phyloP scores from a whole-genome alignment of 306 rosid genomes.

The Hylodesmum podocarpum region DNA sequence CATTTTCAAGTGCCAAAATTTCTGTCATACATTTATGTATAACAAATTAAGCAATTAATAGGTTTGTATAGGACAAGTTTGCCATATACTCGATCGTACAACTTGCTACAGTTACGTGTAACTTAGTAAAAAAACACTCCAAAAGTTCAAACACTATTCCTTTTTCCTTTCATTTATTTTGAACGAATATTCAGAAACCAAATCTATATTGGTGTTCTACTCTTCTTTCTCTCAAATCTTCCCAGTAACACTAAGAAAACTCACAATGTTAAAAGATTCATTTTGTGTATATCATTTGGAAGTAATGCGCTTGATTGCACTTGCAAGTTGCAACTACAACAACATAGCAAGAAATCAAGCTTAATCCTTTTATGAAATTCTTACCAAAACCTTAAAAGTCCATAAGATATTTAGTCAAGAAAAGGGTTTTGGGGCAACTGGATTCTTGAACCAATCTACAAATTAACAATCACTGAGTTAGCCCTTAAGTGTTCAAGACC shows the following conservation, averaged over 20 bases:
- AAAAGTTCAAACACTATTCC: neutral
- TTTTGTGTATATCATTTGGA: neutral
- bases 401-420: neutral
- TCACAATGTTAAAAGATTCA: neutral
- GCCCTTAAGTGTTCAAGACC: neutral
- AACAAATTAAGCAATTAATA: neutral
- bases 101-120: neutral
- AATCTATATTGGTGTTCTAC: neutral
- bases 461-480: conserved; percentile 8
- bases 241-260: neutral
- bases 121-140: neutral
- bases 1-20: neutral
- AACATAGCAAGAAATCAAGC: neutral
- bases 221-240: neutral
- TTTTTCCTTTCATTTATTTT: neutral
- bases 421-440: neutral
- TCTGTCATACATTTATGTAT: neutral
- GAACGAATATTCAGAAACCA: neutral
- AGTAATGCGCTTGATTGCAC: neutral
- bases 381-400: neutral
- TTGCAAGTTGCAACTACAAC: neutral
- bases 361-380: conserved; percentile 11
- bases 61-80: neutral
- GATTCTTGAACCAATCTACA: neutral
- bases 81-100: neutral